A percentile compares a stretch with the other conserved stretches of the same genome.
Conservation (phyloP, 2,329 filamentous ascomycete genomes). For the Calonectria pseudoreteaudii region DNA sequence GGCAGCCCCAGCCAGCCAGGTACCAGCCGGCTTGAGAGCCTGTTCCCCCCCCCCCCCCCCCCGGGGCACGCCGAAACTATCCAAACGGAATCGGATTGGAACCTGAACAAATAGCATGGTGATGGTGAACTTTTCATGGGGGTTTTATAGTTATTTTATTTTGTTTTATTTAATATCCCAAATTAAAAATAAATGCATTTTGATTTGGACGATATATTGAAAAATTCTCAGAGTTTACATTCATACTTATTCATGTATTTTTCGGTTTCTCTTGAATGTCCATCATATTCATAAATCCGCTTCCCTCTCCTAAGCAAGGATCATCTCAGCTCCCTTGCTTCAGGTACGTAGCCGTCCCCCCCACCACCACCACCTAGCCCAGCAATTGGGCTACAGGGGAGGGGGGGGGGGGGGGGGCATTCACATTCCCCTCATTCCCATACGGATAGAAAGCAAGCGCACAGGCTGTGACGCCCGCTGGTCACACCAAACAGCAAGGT, state of each 20-base stretch:
- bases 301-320: not conserved
- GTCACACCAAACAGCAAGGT: slow-evolving; percentile 38
- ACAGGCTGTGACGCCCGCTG: slow-evolving; percentile 20
- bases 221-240: not conserved
- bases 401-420: slow-evolving; percentile 28
- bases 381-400: slow-evolving; percentile 27
- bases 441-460: not conserved
- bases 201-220: no score
- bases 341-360: not conserved
- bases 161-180: no score
- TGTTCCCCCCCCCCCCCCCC: no score
- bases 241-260: not conserved
- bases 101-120: not conserved
- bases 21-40: not conserved
- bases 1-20: slow-evolving; percentile 1
- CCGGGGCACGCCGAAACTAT: not conserved
- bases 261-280: not conserved
- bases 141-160: no score
- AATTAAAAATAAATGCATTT: no score
- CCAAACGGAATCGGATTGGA: not conserved
- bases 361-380: slow-evolving; percentile 5
- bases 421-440: slow-evolving; percentile 19
- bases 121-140: not conserved
- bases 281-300: not conserved
- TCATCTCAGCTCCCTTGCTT: not conserved